A percentile compares a stretch with the other conserved stretches of the same genome.
Evolutionary conservation across 192 early-diverging fungal species (phyloP).

Genomic region (Geranomyces variabilis): DNA sequence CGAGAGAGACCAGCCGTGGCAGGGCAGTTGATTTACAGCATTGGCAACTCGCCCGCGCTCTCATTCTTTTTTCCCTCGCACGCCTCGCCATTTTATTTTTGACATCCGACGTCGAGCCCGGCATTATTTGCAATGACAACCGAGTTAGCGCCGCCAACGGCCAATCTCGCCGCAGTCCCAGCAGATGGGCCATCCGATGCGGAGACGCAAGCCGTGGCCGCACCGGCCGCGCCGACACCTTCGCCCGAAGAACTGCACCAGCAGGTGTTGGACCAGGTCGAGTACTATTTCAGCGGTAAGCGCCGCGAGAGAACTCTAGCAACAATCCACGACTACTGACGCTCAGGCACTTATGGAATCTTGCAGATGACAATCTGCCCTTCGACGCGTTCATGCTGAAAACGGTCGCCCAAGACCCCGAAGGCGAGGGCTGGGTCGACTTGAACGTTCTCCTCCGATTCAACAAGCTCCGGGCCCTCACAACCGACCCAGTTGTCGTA

Average conservation of each 20-base stretch:
- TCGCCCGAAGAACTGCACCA: background rate
- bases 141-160: too few species aligned
- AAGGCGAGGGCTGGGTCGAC: slow-evolving; percentile 15
- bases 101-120: too few species aligned
- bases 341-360: background rate
- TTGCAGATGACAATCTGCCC: slow-evolving; percentile 14
- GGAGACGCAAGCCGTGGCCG: too few species aligned
- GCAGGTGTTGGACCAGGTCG: slow-evolving; percentile 17
- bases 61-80: too few species aligned
- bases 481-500: background rate
- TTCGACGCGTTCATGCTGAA: slow-evolving; percentile 3
- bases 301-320: background rate
- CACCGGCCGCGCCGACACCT: too few species aligned
- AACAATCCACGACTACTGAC: background rate
- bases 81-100: too few species aligned
- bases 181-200: too few species aligned
- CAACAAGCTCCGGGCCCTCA: slow-evolving; percentile 13
- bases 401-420: background rate
- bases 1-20: too few species aligned
- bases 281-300: slow-evolving; percentile 22
- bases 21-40: too few species aligned
- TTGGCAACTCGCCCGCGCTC: too few species aligned
- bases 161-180: too few species aligned
- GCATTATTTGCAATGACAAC: too few species aligned
- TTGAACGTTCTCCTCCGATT: background rate